Percentiles rank a stretch among this genome's conserved stretches.
These are phyloP conservation scores for Santalum album DNA, from an alignment of 164 flowering plant species.

Conservation along the genomic window DNA sequence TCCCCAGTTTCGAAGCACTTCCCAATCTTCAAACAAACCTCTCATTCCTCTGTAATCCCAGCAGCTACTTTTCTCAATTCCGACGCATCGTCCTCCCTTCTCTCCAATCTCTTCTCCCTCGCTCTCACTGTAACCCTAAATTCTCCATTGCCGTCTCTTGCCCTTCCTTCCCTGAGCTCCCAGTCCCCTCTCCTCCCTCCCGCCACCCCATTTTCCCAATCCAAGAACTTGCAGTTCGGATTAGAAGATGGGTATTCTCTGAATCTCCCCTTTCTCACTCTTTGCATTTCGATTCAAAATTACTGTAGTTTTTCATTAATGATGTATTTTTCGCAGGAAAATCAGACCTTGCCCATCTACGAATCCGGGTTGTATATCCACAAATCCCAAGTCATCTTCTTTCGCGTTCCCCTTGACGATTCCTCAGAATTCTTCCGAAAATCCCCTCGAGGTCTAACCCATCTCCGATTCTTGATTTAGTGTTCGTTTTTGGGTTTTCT, in stretches of 20 bases:
- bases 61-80: too few species aligned
- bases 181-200: constrained; percentile 26
- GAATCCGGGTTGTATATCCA: constrained; percentile 80
- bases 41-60: too few species aligned
- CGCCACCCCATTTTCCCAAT: constrained; percentile 80
- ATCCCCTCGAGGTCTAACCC: constrained; percentile 49
- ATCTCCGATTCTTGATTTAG: background rate
- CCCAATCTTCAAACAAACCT: too few species aligned
- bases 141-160: constrained; percentile 52
- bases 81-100: constrained; percentile 2
- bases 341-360: constrained; percentile 83
- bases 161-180: constrained; percentile 67
- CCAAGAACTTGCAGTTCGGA: constrained; percentile 65
- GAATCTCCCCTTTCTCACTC: background rate
- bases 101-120: constrained; percentile 43
- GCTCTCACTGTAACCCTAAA: constrained; percentile 41
- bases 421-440: constrained; percentile 35
- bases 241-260: constrained; percentile 63
- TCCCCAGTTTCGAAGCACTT: too few species aligned
- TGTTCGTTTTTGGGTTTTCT: background rate
- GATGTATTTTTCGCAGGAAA: constrained; percentile 40
- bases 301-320: background rate
- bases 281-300: background rate
- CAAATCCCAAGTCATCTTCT: constrained; percentile 72
- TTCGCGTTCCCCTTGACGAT: constrained; percentile 76